Conservation (phyloP, 2,329 filamentous ascomycete species). For the Xylaria arbuscula region DNA sequence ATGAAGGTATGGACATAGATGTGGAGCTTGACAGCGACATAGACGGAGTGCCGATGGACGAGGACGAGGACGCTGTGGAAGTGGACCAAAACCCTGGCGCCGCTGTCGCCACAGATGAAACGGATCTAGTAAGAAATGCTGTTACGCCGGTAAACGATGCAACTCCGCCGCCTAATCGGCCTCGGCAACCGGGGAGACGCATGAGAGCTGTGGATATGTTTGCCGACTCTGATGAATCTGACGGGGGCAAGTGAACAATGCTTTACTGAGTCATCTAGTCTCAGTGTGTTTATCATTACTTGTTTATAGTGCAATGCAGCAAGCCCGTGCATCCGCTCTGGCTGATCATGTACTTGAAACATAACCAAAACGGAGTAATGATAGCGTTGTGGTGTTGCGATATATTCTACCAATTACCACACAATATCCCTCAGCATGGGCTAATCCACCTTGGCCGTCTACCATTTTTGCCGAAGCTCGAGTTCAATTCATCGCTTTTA, state of each 20-base stretch:
- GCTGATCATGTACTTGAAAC: background rate
- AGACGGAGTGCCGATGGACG: constrained; percentile 57
- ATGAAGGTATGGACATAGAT: constrained; percentile 60
- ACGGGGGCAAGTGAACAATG: constrained; percentile 47
- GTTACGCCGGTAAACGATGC: constrained; percentile 44
- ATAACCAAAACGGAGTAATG: background rate
- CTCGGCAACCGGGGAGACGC: constrained; percentile 63
- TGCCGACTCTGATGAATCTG: constrained; percentile 74
- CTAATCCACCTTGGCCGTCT: background rate
- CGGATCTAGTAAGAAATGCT: constrained; percentile 42
- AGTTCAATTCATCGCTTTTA: background rate
- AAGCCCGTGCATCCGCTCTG: background rate
- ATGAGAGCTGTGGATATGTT: constrained; percentile 89
- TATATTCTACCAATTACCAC: background rate
- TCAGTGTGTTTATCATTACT: background rate
- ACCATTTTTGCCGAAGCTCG: background rate
- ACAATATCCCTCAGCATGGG: background rate
- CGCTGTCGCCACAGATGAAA: constrained; percentile 37
- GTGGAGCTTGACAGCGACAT: constrained; percentile 62
- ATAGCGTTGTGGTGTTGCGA: background rate
- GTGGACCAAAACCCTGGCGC: constrained; percentile 48
- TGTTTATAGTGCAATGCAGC: background rate
- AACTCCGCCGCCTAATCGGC: constrained; percentile 41
- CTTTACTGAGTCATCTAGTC: background rate
- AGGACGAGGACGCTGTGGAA: constrained; percentile 53